A percentile compares a stretch with the other conserved stretches of the same genome.
Evolutionary conservation across 2,329 filamentous ascomycete genomes (phyloP).

Genomic region (Colletotrichum kahawae): DNA sequence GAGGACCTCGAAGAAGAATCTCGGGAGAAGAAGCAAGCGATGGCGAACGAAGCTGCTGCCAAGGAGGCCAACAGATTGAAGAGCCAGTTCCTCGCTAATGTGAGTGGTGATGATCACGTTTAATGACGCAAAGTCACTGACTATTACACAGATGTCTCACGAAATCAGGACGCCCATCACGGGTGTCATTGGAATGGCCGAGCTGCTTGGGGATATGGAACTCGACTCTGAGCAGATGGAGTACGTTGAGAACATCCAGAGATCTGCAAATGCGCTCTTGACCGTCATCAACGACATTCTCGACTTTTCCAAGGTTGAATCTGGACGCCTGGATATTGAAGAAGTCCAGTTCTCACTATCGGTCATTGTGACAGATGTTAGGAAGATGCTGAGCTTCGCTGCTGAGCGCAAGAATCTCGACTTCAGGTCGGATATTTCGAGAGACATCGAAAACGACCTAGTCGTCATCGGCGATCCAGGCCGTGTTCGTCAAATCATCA

Average conservation of each 20-base stretch:
- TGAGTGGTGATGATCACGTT: conserved; percentile 24
- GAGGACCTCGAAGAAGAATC: conserved; percentile 67
- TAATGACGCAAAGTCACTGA: not conserved
- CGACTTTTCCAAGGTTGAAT: conserved; percentile 88
- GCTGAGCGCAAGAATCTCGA: conserved; percentile 80
- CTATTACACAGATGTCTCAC: conserved; percentile 67
- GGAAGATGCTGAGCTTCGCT: conserved; percentile 86
- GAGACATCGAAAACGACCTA: conserved; percentile 68
- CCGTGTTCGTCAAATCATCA: conserved; percentile 81
- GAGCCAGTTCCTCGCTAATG: conserved; percentile 77
- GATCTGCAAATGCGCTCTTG: conserved; percentile 79
- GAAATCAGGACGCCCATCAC: conserved; percentile 81
- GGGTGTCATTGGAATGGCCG: conserved; percentile 81
- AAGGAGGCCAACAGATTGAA: conserved; percentile 83
- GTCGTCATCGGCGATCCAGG: conserved; percentile 88
- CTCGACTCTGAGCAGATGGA: conserved; percentile 75
- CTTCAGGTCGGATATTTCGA: conserved; percentile 69
- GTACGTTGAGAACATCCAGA: conserved; percentile 78
- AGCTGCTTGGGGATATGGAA: conserved; percentile 72
- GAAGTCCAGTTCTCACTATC: conserved; percentile 81
- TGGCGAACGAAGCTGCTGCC: conserved; percentile 78
- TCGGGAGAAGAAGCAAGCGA: conserved; percentile 70
- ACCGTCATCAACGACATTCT: conserved; percentile 92
- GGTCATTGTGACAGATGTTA: conserved; percentile 77
- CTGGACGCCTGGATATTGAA: conserved; percentile 77